phyloP scores from a whole-genome alignment of 768 basidiomycete species.

The Mycena rebaudengoi region DNA sequence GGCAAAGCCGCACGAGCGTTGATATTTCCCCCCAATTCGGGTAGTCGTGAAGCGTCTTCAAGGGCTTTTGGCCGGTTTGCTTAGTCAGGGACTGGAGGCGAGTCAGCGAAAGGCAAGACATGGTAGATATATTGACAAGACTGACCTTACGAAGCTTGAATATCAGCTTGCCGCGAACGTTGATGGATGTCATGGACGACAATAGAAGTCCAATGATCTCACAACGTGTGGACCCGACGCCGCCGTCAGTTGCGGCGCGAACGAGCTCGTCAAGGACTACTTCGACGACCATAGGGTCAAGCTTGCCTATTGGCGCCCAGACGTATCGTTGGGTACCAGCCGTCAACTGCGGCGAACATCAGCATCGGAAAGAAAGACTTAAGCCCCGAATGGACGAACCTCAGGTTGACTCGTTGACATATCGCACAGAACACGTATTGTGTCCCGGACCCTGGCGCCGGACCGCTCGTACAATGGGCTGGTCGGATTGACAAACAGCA shows the following conservation, averaged over 20 bases:
- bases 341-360: conserved; percentile 56
- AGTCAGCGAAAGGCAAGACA: background rate
- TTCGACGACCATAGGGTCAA: conserved; percentile 74
- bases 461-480: conserved; percentile 74
- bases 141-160: conserved; percentile 80
- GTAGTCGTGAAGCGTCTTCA: conserved; percentile 73
- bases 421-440: conserved; percentile 81
- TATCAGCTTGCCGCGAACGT: conserved; percentile 80
- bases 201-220: conserved; percentile 81
- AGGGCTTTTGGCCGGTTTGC: conserved; percentile 65
- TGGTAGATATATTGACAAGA: background rate
- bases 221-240: conserved; percentile 76
- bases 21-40: conserved; percentile 85
- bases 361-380: background rate
- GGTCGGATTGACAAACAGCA: conserved; percentile 73
- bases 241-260: conserved; percentile 84
- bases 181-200: conserved; percentile 76
- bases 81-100: conserved; percentile 71
- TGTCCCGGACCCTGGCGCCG: conserved; percentile 80
- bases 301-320: conserved; percentile 79
- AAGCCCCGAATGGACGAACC: conserved; percentile 51
- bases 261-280: conserved; percentile 83
- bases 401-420: conserved; percentile 77
- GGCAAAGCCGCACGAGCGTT: conserved; percentile 77
- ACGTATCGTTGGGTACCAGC: conserved; percentile 74